Base-by-base conservation (phyloP, 495 filamentous ascomycete genomes). In the Lasiosphaeriaceae sp. region DNA sequence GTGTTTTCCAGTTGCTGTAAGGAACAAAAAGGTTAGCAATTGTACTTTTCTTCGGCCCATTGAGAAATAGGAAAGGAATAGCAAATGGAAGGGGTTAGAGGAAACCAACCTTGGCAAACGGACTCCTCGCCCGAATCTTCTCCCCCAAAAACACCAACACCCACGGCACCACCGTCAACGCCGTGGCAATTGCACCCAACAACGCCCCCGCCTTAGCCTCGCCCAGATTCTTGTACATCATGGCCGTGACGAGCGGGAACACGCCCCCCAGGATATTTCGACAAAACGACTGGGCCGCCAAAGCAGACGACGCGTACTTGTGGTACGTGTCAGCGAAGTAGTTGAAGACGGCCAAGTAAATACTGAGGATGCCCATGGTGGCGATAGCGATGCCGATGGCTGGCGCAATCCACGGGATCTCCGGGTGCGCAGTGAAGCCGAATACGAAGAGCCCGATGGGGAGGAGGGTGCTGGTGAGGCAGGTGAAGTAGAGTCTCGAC, bases 301-400 rank as follows among this genome's bases (percentile, higher is more conserved):
- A 76, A 2, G 92, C 92, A 9, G 88, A 94, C 52, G 85, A 90
- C 2, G 92, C 90, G 62, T 90, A 96, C 0, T 81, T 77, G 66
- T 90, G 87, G 68, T 96, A 97, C 2, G 83, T 87, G 69, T 96
- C 93, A n/a, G 92, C 91, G 14, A 96, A 80, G 61, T 96, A 96
- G 63, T 96, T 97, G 74, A 96, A 96, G 0, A 90, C 87, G 1
- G 92, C 89, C 7, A 97, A 77, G 66, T 96, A 97, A 45, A 97
- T 83, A 43, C 84, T 85, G 66, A 90, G 90, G 51, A 97, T 95
- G 11, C 92, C 92, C 77, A 96, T 89, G 0, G 88, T 95, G 3
- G 90, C 85, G 56, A 86, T 82, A 0, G 74, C 82, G 47, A 96
- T 77, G 0, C 83, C 86, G 19, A 95, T 67, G 0, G 85, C 73